These are phyloP conservation scores for Xylariales sp. DNA, from an alignment of 2,329 filamentous ascomycete species.

Conservation along the genomic window DNA sequence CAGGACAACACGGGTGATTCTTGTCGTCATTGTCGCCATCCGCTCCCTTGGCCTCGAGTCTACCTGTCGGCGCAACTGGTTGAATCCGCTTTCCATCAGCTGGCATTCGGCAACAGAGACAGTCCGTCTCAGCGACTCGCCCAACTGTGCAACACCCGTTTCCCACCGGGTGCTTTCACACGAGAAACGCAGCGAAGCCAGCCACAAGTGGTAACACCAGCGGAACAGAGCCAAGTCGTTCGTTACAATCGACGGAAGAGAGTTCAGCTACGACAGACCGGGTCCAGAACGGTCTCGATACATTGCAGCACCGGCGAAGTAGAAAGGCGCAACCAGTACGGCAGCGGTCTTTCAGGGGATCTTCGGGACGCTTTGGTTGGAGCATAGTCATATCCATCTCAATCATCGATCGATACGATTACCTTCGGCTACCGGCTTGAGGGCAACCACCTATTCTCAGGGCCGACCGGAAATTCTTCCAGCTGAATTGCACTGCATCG, in stretches of 20 bases:
- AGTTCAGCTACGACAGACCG: no score
- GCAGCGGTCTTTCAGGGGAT: neutral
- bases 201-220: neutral
- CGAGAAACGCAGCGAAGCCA: neutral
- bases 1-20: neutral
- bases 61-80: neutral
- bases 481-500: no score
- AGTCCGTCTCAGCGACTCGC: slow-evolving; percentile 18
- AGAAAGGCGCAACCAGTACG: neutral
- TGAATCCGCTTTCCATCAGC: slow-evolving; percentile 13
- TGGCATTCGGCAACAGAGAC: slow-evolving; percentile 16
- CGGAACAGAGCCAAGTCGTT: neutral
- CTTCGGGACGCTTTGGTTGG: neutral
- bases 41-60: neutral
- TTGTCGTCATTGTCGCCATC: neutral
- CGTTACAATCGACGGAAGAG: neutral
- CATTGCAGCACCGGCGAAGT: no score
- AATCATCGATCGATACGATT: neutral
- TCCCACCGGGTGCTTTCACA: neutral
- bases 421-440: neutral
- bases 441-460: neutral
- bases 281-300: no score
- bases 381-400: neutral
- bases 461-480: no score
- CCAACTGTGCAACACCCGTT: slow-evolving; percentile 8